phyloP scores from a whole-genome alignment of 1,139 yeast species.

The Hansenula lynferdii region DNA sequence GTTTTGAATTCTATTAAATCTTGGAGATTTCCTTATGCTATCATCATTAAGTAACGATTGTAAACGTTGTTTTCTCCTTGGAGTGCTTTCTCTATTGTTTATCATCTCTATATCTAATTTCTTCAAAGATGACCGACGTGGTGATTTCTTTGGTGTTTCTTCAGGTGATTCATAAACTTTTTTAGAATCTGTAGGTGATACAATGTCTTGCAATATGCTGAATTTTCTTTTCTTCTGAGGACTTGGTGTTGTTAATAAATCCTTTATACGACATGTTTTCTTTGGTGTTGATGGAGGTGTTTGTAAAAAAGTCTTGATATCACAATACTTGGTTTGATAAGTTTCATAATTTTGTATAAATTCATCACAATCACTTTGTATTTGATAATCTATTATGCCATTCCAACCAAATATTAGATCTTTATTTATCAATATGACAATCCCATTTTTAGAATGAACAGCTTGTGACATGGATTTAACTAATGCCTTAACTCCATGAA shows the following conservation, averaged over 20 bases:
- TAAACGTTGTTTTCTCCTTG: not conserved
- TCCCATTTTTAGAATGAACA: constrained; percentile 61
- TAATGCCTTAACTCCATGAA: constrained; percentile 76
- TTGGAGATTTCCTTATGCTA: not conserved
- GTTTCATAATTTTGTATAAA: constrained; percentile 45
- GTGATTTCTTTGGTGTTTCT: constrained; percentile 5
- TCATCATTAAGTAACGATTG: not conserved
- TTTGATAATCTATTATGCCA: constrained; percentile 50
- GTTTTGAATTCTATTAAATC: not conserved
- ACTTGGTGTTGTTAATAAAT: constrained; percentile 14
- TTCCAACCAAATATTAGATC: constrained; percentile 50
- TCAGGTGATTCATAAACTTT: constrained; percentile 5
- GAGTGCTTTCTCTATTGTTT: not conserved
- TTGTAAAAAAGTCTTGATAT: constrained; percentile 1
- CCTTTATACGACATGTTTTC: constrained; percentile 19
- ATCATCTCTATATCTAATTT: not conserved
- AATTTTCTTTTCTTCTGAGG: constrained; percentile 9
- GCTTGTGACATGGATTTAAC: constrained; percentile 65
- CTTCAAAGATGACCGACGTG: not conserved
- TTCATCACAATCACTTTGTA: constrained; percentile 74
- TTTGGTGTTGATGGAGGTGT: constrained; percentile 34
- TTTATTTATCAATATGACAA: constrained; percentile 48
- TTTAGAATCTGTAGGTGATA: constrained; percentile 1
- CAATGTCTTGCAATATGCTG: constrained; percentile 4
- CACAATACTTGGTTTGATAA: constrained; percentile 5